phyloP scores from a whole-genome alignment of 371 early-diverging fungal species.

The Mortierella sp. region DNA sequence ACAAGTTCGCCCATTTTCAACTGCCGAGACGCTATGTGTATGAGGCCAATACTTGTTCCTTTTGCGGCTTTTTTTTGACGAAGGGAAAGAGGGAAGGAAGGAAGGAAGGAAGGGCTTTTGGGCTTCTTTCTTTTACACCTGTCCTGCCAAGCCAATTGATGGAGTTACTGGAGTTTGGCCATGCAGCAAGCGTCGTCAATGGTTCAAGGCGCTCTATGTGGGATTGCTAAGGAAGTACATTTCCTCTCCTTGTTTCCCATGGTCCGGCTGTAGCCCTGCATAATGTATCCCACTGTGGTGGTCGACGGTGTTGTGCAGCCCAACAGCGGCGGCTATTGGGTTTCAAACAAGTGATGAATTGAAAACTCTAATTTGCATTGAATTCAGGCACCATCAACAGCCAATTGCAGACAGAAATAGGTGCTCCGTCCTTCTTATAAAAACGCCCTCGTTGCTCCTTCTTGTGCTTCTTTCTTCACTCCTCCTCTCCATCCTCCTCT shows the following conservation, averaged over 20 bases:
- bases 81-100: background rate
- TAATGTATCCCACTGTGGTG: background rate
- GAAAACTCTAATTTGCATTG: constrained; percentile 1
- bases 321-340: background rate
- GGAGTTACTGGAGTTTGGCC: background rate
- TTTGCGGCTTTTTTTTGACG: background rate
- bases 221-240: background rate
- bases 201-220: background rate
- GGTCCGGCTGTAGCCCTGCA: constrained; percentile 1
- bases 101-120: background rate
- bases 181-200: background rate
- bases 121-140: background rate
- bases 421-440: background rate
- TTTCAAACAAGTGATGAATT: background rate
- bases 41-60: background rate
- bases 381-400: background rate
- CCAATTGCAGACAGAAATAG: background rate
- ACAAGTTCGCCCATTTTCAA: background rate
- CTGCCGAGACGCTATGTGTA: background rate
- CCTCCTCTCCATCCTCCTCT: background rate
- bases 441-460: background rate
- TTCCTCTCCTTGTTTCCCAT: background rate
- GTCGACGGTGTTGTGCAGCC: background rate
- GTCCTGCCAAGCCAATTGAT: background rate
- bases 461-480: background rate